phyloP scores from a whole-genome alignment of 352 stramenopile species.

The Phytophthora agathidicida region DNA sequence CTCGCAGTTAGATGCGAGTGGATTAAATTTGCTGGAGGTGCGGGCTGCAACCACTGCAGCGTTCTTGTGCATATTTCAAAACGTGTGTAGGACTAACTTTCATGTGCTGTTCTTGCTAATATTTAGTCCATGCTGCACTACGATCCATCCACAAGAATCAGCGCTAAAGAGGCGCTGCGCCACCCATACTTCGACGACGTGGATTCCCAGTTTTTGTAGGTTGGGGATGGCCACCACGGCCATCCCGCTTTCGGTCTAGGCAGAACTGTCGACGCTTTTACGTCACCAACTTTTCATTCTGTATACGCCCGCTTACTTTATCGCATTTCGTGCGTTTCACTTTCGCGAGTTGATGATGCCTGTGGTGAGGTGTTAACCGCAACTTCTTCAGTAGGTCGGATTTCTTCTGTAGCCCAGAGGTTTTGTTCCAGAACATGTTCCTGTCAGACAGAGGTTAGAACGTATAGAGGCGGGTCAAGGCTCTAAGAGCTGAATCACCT shows the following conservation, averaged over 20 bases:
- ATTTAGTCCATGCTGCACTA: conserved; percentile 75
- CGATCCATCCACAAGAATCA: conserved; percentile 72
- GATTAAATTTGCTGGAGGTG: conserved; percentile 73
- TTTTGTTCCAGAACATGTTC: background rate
- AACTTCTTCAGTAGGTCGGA: conserved; percentile 1
- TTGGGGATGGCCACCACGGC: background rate
- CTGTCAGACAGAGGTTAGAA: background rate
- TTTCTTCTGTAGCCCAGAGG: conserved; percentile 5
- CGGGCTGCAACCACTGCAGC: background rate
- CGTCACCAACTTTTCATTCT: conserved; percentile 14
- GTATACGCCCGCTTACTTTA: conserved; percentile 35
- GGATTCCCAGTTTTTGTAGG: conserved; percentile 73
- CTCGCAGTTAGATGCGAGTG: conserved; percentile 59
- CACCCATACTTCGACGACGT: conserved; percentile 89
- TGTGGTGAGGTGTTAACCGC: background rate
- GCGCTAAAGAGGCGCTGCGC: conserved; percentile 80
- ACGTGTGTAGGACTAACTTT: background rate
- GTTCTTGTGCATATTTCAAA: background rate
- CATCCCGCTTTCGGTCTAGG: background rate
- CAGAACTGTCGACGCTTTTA: conserved; percentile 6
- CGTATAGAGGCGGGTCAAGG: background rate
- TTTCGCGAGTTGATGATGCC: background rate
- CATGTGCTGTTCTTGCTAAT: background rate
- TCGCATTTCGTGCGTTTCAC: conserved; percentile 3
- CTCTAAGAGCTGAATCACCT: background rate